Evolutionary conservation across 225 moss, liverwort and hornwort genomes (phyloP).

Genomic region (Marchantia paleacea): DNA sequence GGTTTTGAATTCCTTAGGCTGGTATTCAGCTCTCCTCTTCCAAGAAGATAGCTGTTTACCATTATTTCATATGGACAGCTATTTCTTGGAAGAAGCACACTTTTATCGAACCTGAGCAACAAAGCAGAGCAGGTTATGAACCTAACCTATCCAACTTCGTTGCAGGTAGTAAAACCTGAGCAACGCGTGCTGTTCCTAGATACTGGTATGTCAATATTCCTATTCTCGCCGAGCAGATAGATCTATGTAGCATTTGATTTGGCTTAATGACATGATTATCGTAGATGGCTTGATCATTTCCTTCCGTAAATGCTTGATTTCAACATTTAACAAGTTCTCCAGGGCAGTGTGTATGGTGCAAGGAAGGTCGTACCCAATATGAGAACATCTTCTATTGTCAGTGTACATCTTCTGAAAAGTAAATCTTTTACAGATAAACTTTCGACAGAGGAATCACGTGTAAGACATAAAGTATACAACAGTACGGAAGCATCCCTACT

Average conservation of each 20-base stretch:
- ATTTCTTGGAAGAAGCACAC: too few species aligned
- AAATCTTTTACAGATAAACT: conserved; percentile 29
- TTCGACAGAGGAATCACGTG: conserved; percentile 42
- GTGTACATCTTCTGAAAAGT: neutral
- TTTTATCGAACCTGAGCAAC: neutral
- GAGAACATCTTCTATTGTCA: neutral
- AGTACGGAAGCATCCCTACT: conserved; percentile 37
- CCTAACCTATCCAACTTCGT: neutral
- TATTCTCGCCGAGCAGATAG: neutral
- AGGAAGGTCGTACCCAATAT: neutral
- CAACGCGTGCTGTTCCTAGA: conserved; percentile 46
- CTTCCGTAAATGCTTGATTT: too few species aligned
- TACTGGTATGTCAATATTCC: conserved; percentile 36
- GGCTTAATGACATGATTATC: too few species aligned
- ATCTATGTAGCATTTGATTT: neutral
- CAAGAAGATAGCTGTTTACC: too few species aligned
- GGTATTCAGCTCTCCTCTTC: neutral
- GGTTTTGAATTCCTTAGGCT: neutral
- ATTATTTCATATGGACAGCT: too few species aligned
- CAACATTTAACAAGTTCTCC: too few species aligned
- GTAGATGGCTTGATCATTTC: too few species aligned
- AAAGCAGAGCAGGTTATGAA: neutral
- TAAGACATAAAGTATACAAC: conserved; percentile 37
- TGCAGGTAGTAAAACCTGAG: conserved; percentile 44
- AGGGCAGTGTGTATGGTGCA: neutral